Evolutionary conservation across 768 basidiomycete species (phyloP).

Genomic region (Lactarius hatsudake): DNA sequence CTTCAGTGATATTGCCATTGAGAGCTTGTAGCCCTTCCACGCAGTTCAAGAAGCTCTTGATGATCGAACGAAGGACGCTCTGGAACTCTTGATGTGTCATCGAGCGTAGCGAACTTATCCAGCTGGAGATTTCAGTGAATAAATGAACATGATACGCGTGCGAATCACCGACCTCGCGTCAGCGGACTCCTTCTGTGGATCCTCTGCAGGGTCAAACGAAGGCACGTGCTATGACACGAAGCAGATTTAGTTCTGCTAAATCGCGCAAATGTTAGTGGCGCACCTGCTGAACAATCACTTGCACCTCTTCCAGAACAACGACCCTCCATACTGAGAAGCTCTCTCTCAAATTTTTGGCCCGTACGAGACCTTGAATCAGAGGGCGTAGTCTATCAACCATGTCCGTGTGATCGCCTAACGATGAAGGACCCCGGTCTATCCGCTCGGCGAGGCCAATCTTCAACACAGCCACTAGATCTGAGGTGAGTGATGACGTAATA

Average conservation of each 20-base stretch:
- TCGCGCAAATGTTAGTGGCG: conserved; percentile 30
- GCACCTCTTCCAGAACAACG: conserved; percentile 59
- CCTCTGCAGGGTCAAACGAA: conserved; percentile 54
- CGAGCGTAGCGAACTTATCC: conserved; percentile 56
- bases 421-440: conserved; percentile 30
- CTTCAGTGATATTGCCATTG: conserved; percentile 52
- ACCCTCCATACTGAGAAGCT: conserved; percentile 69
- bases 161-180: conserved; percentile 13
- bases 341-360: conserved; percentile 69
- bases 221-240: conserved; percentile 51
- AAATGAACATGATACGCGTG: background rate
- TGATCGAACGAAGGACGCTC: conserved; percentile 57
- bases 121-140: conserved; percentile 28
- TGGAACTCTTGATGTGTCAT: conserved; percentile 72
- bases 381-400: conserved; percentile 67
- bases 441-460: conserved; percentile 62
- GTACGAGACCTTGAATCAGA: conserved; percentile 69
- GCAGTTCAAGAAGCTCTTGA: conserved; percentile 56
- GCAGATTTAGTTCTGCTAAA: background rate
- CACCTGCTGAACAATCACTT: conserved; percentile 57
- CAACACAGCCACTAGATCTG: conserved; percentile 73
- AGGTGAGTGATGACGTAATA: conserved; percentile 72
- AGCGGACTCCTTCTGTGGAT: conserved; percentile 34
- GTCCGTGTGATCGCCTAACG: conserved; percentile 23
- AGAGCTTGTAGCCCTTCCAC: conserved; percentile 69